Evolutionary conservation across 2,329 filamentous ascomycete genomes (phyloP).

Genomic region (Xylaria sp.): DNA sequence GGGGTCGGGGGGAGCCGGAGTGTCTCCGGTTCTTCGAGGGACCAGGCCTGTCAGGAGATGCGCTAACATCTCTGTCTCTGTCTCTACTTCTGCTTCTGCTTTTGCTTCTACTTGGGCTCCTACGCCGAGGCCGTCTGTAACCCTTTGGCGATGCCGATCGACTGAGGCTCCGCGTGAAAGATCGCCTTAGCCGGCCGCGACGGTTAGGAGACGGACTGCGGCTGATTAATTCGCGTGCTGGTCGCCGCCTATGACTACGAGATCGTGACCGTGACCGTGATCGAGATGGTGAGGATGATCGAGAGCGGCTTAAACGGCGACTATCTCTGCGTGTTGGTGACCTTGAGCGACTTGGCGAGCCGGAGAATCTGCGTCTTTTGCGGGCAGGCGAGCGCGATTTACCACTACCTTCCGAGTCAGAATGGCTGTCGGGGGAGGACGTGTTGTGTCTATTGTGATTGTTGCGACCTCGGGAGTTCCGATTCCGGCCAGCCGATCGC

Average conservation of each 20-base stretch:
- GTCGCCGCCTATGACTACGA: constrained; percentile 49
- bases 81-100: constrained; percentile 39
- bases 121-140: constrained; percentile 38
- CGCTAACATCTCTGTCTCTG: constrained; percentile 39
- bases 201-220: constrained; percentile 51
- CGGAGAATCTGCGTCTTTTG: constrained; percentile 63
- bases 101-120: constrained; percentile 38
- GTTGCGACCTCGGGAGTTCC: constrained; percentile 41
- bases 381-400: constrained; percentile 54
- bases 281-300: constrained; percentile 53
- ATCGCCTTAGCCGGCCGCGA: constrained; percentile 50
- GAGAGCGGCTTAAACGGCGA: constrained; percentile 53
- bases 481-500: constrained; percentile 45
- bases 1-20: constrained; percentile 62
- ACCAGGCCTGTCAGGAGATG: constrained; percentile 41
- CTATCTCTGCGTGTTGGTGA: constrained; percentile 53
- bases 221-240: constrained; percentile 50
- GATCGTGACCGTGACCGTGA: constrained; percentile 48
- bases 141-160: constrained; percentile 40
- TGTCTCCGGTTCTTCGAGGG: constrained; percentile 59
- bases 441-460: constrained; percentile 45
- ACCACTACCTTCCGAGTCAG: constrained; percentile 42
- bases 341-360: constrained; percentile 59
- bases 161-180: constrained; percentile 50
- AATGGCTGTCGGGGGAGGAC: constrained; percentile 45